phyloP scores from a whole-genome alignment of 2,329 filamentous ascomycete species.

The Penicillium sp. region DNA sequence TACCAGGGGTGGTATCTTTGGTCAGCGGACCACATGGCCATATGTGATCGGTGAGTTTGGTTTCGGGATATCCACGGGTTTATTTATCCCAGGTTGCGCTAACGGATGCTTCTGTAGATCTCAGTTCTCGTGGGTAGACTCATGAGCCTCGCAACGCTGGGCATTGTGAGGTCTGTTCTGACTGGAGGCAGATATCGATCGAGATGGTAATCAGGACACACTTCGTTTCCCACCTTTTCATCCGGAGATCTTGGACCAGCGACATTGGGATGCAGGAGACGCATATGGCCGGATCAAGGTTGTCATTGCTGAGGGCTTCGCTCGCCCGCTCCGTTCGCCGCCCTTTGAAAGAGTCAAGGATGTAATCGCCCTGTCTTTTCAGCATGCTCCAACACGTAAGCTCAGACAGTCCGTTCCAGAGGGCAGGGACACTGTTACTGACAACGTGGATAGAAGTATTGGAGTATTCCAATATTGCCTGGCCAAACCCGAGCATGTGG shows the following conservation, averaged over 20 bases:
- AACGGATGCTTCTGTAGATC: constrained; percentile 25
- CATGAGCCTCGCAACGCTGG: constrained; percentile 26
- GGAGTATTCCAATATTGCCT: constrained; percentile 70
- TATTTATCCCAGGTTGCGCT: too few relatives aligned
- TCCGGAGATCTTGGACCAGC: constrained; percentile 64
- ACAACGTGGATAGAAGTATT: constrained; percentile 59
- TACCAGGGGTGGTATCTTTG: constrained; percentile 55
- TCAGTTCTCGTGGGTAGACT: constrained; percentile 41
- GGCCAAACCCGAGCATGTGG: constrained; percentile 74
- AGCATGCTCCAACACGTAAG: constrained; percentile 75
- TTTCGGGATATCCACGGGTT: background rate
- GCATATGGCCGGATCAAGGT: constrained; percentile 72
- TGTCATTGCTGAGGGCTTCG: constrained; percentile 70
- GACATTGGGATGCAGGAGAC: constrained; percentile 69
- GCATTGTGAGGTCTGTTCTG: constrained; percentile 16
- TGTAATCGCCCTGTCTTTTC: constrained; percentile 75
- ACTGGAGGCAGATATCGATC: constrained; percentile 43
- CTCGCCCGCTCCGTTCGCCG: constrained; percentile 45
- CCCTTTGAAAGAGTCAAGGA: constrained; percentile 69
- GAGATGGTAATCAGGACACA: constrained; percentile 57
- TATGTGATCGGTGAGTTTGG: constrained; percentile 50
- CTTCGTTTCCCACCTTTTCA: constrained; percentile 73
- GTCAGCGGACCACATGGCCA: constrained; percentile 53
- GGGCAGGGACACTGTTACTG: too few relatives aligned
- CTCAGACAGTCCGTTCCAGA: too few relatives aligned